Evolutionary conservation across 495 filamentous ascomycete species (phyloP), one percentile per base, ranked within the genome.

Genomic region (Talaromyces thailandensis): DNA sequence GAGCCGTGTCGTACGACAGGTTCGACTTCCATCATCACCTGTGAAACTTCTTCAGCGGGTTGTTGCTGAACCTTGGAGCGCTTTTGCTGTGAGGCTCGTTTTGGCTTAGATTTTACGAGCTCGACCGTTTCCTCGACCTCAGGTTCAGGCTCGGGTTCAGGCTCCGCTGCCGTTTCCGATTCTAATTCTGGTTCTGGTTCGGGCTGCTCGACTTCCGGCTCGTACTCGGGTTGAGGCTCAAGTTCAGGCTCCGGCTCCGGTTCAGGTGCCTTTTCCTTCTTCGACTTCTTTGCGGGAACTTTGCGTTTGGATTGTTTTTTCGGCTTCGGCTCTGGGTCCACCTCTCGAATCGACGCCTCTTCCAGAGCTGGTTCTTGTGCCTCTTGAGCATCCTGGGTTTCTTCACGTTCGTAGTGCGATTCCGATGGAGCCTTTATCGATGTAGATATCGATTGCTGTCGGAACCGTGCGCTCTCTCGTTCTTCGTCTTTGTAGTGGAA

Each of bases 211-310:
- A 35, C 31, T 35, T 69, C 69, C 1, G 24, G 50, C 24, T 67
- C 64, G 1, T 40, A 48, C 58, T 74, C 73, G 4, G 31, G 18
- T 24, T 61, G 26, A 52, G 74, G 66, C 26, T 74, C 66, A 28
- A 69, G 71, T 45, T 73, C 71, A 14, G 62, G 43, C 9, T 72
- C 58, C 16, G 59, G 40, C 24, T 73, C 63, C 69, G 72, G 32
- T 50, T 31, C 31, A 48, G 58, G 31, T 4, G 60, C 48, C 26
- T 62, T 62, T 24, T n/a, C 45, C 51, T 52, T 62, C 58, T 78
- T 77, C 12, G 70, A 65, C 40, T 73, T 75, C 65, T 75, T 79
- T 60, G 62, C 73, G 48, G 60, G 73, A 70, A 45, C 75, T 56
- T 67, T 74, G 72, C 70, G 79, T 68, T 58, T 71, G 65, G 59